These are phyloP conservation scores for Marasmius sp. DNA, from an alignment of 1,284 basidiomycete species.

Conservation along the genomic window DNA sequence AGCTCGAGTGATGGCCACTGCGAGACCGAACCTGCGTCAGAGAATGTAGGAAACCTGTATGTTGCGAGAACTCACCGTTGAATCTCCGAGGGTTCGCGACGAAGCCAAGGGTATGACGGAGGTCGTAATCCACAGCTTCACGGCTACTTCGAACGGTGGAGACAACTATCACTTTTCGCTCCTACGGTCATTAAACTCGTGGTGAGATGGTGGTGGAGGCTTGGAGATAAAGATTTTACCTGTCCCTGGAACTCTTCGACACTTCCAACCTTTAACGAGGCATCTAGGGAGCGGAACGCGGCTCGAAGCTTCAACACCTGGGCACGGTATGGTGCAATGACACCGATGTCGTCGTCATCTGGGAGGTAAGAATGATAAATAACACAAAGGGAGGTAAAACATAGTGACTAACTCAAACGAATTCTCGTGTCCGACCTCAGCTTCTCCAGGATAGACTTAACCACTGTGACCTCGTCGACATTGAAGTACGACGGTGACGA, in stretches of 20 bases:
- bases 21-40: neutral
- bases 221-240: conserved; percentile 31
- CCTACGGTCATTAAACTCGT: conserved; percentile 33
- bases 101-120: conserved; percentile 60
- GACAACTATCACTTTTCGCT: conserved; percentile 66
- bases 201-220: neutral
- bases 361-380: neutral
- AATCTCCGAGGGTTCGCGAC: conserved; percentile 62
- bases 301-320: conserved; percentile 29
- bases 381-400: neutral
- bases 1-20: conserved; percentile 59
- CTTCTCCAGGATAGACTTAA: conserved; percentile 37
- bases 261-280: conserved; percentile 41
- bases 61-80: conserved; percentile 47
- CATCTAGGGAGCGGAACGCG: conserved; percentile 14
- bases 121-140: conserved; percentile 54
- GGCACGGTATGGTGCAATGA: conserved; percentile 45
- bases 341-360: conserved; percentile 34
- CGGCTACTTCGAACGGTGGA: conserved; percentile 64
- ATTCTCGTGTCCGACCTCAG: conserved; percentile 31
- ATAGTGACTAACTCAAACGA: conserved; percentile 17
- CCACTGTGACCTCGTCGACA: conserved; percentile 51
- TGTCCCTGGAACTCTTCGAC: conserved; percentile 47
- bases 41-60: neutral
- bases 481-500: conserved; percentile 71